phyloP scores from a whole-genome alignment of 257 asterid species.

The Solanum bulbocastanum region DNA sequence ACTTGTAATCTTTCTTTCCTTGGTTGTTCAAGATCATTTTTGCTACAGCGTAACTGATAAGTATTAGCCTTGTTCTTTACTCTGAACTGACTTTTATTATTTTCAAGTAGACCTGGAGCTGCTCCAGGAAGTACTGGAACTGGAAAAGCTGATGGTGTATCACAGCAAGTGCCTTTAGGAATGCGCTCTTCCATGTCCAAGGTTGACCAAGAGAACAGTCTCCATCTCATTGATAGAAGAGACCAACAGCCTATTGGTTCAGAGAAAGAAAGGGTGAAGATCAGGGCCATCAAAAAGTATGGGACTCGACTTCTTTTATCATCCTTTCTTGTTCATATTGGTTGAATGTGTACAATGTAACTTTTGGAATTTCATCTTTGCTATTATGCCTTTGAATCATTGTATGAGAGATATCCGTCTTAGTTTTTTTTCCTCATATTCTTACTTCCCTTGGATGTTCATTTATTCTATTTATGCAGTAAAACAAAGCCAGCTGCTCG shows the following conservation, averaged over 20 bases:
- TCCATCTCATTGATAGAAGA: constrained; percentile 64
- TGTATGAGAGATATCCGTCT: background rate
- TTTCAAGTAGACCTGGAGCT: constrained; percentile 42
- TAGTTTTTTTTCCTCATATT: background rate
- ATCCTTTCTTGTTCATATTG: background rate
- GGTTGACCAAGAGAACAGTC: constrained; percentile 57
- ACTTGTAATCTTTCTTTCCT: background rate
- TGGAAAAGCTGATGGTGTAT: constrained; percentile 46
- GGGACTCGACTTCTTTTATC: background rate
- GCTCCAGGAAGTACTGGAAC: constrained; percentile 44
- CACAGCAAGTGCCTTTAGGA: constrained; percentile 48
- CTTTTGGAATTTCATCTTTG: background rate
- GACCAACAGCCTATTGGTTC: constrained; percentile 46
- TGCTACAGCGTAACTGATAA: background rate
- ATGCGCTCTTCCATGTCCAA: constrained; percentile 57
- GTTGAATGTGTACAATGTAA: background rate
- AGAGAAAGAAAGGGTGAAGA: constrained; percentile 63
- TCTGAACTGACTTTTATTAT: background rate
- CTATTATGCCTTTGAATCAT: background rate
- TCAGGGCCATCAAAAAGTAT: constrained; percentile 68
- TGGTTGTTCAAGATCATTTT: background rate
- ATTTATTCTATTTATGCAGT: constrained; percentile 4
- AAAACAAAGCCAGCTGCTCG: constrained; percentile 52
- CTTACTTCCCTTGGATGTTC: background rate
- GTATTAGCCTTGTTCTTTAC: background rate